Evolutionary conservation across 257 asterid genomes (phyloP), one percentile per base, ranked within the genome.

Genomic region (Eucommia ulmoides): DNA sequence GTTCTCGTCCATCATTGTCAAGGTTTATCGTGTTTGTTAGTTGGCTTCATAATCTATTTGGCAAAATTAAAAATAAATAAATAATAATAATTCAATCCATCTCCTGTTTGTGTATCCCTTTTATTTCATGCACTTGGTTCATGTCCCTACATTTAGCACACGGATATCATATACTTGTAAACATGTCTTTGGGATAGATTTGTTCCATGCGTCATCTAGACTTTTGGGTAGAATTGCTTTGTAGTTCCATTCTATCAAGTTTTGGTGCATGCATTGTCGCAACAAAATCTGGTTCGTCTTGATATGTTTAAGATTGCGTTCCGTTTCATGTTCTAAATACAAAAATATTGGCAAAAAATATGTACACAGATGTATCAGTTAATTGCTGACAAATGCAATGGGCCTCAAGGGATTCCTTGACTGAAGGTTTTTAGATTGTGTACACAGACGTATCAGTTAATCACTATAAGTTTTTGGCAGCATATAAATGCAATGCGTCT

Each of bases 401-500:
- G n/a, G n/a, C n/a, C n/a, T n/a, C n/a, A n/a, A n/a, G n/a, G n/a
- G n/a, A n/a, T n/a, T n/a, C n/a, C n/a, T n/a, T n/a, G n/a, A n/a
- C n/a, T n/a, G n/a, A n/a, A n/a, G n/a, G n/a, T n/a, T n/a, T n/a
- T n/a, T n/a, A n/a, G n/a, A n/a, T n/a, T 26, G 6, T 26, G 8
- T 26, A 12, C 38, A 26, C 38, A 26, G 12, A 26, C 12, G 38
- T 26, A 26, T 26, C 12, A 12, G 38, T 26, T 26, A 26, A 26
- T 26, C 8, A 4, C 8, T 12, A 26, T 4, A 26, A 26, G 38
- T 4, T 6, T 4, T 6, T 4, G 38, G 38, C 38, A 12, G 38
- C 8, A 12, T 6, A 26, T n/a, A n/a, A n/a, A n/a, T n/a, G n/a
- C n/a, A n/a, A 33, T 69, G 49, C 50, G 24, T 50, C 45, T 2